These are phyloP conservation scores for Styphnolobium japonicum DNA, from an alignment of 306 rosid species.

Conservation along the genomic window DNA sequence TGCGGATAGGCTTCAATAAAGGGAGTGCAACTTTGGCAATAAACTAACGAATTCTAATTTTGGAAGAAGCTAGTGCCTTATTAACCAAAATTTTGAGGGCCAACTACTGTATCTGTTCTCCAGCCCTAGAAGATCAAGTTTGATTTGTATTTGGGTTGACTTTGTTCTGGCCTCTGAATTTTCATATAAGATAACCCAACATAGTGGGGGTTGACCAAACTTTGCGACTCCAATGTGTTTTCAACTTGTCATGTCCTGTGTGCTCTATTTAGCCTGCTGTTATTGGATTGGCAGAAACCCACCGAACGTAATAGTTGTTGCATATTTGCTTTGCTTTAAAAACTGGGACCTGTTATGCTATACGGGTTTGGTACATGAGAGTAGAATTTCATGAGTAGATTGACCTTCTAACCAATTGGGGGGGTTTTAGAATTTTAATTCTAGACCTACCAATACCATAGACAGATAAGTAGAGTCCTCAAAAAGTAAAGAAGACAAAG, in stretches of 20 bases:
- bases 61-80: not conserved
- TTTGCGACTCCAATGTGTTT: not conserved
- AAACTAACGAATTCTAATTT: not conserved
- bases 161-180: not conserved
- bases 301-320: conserved; percentile 28
- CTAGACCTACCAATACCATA: conserved; percentile 24
- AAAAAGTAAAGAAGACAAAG: not conserved
- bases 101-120: not conserved
- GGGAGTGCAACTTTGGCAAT: not conserved
- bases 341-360: conserved; percentile 8
- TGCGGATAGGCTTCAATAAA: not conserved
- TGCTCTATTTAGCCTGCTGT: not conserved
- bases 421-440: conserved; percentile 12
- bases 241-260: conserved; percentile 1
- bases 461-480: not conserved
- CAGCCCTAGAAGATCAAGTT: not conserved
- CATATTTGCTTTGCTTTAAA: conserved; percentile 25
- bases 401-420: conserved; percentile 8
- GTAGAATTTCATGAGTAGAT: not conserved
- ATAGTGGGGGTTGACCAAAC: conserved; percentile 30
- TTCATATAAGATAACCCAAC: not conserved
- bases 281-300: not conserved
- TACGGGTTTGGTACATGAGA: not conserved
- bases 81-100: not conserved
- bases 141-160: conserved; percentile 15